Evolutionary conservation across 2,329 filamentous ascomycete species (phyloP).

Genomic region (Phialophora macrospora): DNA sequence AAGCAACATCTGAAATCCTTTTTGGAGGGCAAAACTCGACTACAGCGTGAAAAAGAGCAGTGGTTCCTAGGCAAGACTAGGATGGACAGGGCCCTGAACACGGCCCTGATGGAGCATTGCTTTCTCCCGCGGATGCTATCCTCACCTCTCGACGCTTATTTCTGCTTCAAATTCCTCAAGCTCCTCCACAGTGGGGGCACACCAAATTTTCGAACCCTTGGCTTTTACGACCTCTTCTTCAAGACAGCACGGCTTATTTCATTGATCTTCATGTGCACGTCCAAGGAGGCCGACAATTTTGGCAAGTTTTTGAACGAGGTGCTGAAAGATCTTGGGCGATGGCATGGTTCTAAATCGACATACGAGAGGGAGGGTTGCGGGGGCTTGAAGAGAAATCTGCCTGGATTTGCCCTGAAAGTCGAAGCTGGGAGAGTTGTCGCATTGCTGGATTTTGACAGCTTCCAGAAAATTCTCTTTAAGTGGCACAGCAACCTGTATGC

Average conservation of each 20-base stretch:
- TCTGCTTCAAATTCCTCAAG: slow-evolving; percentile 82
- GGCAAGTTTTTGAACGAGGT: slow-evolving; percentile 86
- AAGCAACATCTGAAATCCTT: slow-evolving; percentile 71
- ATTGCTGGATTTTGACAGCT: slow-evolving; percentile 83
- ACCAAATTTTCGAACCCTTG: slow-evolving; percentile 83
- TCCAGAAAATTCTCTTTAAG: slow-evolving; percentile 80
- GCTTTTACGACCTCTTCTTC: slow-evolving; percentile 83
- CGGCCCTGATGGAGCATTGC: slow-evolving; percentile 84
- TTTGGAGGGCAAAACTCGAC: slow-evolving; percentile 68
- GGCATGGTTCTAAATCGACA: slow-evolving; percentile 76
- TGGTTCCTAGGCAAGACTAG: slow-evolving; percentile 75
- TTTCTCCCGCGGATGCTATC: slow-evolving; percentile 85
- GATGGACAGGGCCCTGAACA: slow-evolving; percentile 70
- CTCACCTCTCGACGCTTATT: slow-evolving; percentile 86
- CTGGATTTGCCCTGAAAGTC: slow-evolving; percentile 78
- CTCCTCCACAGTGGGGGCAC: slow-evolving; percentile 84
- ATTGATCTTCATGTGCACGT: slow-evolving; percentile 86
- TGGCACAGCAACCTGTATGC: slow-evolving; percentile 85
- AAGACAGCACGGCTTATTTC: slow-evolving; percentile 77
- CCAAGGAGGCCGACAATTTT: slow-evolving; percentile 90
- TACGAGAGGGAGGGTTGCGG: slow-evolving; percentile 84
- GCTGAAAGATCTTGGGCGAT: slow-evolving; percentile 76
- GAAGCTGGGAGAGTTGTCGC: slow-evolving; percentile 72
- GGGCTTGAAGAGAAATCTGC: slow-evolving; percentile 64
- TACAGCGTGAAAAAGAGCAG: slow-evolving; percentile 74